A percentile compares a stretch with the other conserved stretches of the same genome.
phyloP scores from a whole-genome alignment of 768 basidiomycete genomes.

The Ephemerocybe angulata region DNA sequence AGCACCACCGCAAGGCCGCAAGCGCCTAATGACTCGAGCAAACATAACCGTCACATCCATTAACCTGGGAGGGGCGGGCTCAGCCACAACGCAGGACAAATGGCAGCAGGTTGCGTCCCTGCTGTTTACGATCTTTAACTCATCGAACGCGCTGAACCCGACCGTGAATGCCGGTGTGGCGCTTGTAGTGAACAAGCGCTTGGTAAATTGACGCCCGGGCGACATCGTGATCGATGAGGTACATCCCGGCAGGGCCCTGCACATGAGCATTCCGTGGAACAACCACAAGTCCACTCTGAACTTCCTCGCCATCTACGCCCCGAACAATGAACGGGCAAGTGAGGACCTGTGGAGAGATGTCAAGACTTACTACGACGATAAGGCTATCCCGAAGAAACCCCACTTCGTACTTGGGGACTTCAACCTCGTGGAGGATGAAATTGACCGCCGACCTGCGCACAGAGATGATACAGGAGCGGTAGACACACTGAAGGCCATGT shows the following conservation, averaged over 20 bases:
- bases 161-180: slow-evolving; percentile 25
- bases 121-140: not conserved
- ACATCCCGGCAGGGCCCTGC: not conserved
- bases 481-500: not conserved
- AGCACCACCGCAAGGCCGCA: not conserved
- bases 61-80: not conserved
- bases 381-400: not conserved
- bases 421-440: not conserved
- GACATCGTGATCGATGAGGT: not conserved
- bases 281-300: not conserved
- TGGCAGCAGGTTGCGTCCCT: not conserved
- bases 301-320: not conserved
- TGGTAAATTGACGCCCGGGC: slow-evolving; percentile 4
- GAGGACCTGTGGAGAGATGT: not conserved
- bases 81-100: not conserved
- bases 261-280: not conserved
- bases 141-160: not conserved
- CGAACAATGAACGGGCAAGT: not conserved
- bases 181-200: slow-evolving; percentile 27
- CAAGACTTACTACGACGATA: not conserved
- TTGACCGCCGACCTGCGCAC: not conserved
- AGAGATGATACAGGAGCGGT: not conserved
- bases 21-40: not conserved
- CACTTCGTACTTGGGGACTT: not conserved
- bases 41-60: not conserved